A percentile compares a stretch with the other conserved stretches of the same genome.
Conservation (phyloP, 331 rosid species). For the Cydonia oblonga region DNA sequence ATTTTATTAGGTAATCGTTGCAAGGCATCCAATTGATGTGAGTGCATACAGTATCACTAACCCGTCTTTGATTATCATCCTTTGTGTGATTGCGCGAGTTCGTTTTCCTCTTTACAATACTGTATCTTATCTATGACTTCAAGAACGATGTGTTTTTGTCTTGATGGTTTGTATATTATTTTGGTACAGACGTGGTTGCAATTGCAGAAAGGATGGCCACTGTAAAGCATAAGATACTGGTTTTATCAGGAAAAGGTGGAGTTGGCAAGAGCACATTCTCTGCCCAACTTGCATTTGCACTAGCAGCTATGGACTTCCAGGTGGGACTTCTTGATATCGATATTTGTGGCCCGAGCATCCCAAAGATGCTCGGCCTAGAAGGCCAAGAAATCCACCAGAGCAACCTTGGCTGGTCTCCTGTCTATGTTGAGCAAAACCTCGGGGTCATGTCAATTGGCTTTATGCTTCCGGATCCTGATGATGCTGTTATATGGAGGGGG, state of each 20-base stretch:
- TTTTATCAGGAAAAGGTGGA: conserved; percentile 91
- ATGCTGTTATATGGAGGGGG: conserved; percentile 80
- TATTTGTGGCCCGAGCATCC: conserved; percentile 96
- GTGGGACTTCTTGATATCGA: conserved; percentile 96
- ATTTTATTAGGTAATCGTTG: too few species aligned
- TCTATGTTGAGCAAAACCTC: conserved; percentile 83
- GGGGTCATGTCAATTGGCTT: conserved; percentile 94
- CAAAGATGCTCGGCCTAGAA: conserved; percentile 90
- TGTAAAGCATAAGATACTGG: conserved; percentile 79
- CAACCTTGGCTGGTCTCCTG: conserved; percentile 97
- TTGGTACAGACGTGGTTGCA: conserved; percentile 56
- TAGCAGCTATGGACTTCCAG: conserved; percentile 76
- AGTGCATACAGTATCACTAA: neutral
- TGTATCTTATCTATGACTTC: neutral
- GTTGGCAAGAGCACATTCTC: conserved; percentile 97
- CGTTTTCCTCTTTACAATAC: neutral
- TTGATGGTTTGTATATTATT: conserved; percentile 4
- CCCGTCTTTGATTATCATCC: neutral
- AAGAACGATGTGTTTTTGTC: neutral
- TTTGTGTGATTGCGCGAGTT: neutral
- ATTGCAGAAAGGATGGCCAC: conserved; percentile 88
- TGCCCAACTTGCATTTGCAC: conserved; percentile 83
- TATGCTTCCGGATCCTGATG: conserved; percentile 74
- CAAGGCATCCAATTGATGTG: too few species aligned
- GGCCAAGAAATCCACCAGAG: conserved; percentile 90